Percentiles rank a stretch among this genome's conserved stretches.
These are phyloP conservation scores for Brassica rapa DNA, from an alignment of 345 rosid species.

Conservation along the genomic window DNA sequence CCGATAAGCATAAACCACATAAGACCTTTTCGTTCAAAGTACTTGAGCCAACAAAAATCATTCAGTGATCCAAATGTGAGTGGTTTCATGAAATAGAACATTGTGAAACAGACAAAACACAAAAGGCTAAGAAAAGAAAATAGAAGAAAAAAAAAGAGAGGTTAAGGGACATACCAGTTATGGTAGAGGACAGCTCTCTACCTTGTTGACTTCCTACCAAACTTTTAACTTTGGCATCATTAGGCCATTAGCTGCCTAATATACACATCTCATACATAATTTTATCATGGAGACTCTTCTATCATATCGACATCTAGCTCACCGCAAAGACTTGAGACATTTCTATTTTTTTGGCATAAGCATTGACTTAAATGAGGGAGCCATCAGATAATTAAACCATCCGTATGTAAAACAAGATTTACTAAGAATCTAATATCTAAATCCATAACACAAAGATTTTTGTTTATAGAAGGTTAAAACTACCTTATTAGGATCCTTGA, in stretches of 20 bases:
- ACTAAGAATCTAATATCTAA: not conserved
- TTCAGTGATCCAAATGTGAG: conserved; percentile 1
- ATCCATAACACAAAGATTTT: not conserved
- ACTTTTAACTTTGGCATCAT: conserved; percentile 24
- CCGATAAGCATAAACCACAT: not conserved
- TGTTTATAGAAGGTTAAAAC: not conserved
- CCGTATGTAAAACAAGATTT: not conserved
- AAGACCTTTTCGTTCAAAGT: conserved; percentile 28
- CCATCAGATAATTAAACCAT: not conserved
- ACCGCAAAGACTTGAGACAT: not conserved
- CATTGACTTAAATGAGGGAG: conserved; percentile 2
- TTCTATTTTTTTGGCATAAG: not conserved
- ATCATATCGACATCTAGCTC: conserved; percentile 25
- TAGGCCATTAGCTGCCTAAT: not conserved
- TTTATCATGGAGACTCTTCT: not conserved
- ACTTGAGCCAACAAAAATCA: conserved; percentile 12
- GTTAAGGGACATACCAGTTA: conserved; percentile 21
- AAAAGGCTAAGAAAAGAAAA: conserved; percentile 22
- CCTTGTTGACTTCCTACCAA: conserved; percentile 38
- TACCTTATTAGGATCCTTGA: not conserved
- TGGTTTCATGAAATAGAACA: conserved; percentile 22
- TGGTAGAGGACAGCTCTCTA: conserved; percentile 41
- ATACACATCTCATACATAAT: not conserved
- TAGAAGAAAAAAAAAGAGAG: not conserved
- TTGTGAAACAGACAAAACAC: conserved; percentile 31